These are phyloP conservation scores for Corchorus capsularis DNA, from an alignment of 345 rosid species.

Conservation along the genomic window DNA sequence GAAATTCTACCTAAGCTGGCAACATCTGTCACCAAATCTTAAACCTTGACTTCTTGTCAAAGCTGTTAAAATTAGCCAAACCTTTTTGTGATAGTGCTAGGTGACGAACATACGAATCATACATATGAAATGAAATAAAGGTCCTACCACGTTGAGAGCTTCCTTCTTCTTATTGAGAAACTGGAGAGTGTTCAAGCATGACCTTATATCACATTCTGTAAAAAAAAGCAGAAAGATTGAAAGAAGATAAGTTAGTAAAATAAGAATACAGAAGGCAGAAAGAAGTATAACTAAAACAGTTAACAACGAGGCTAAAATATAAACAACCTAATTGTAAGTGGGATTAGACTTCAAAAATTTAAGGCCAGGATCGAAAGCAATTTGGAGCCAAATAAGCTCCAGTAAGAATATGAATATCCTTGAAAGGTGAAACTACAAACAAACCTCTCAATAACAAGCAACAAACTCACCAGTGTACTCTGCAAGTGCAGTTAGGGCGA, in stretches of 20 bases:
- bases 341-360: constrained; percentile 5
- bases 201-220: constrained; percentile 92
- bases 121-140: constrained; percentile 1
- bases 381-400: neutral
- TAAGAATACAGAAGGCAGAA: neutral
- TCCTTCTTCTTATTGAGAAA: constrained; percentile 91
- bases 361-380: constrained; percentile 3
- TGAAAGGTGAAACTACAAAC: neutral
- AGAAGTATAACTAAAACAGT: neutral
- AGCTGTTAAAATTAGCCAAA: neutral
- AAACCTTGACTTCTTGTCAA: neutral
- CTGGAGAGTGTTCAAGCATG: constrained; percentile 95
- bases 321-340: neutral
- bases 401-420: constrained; percentile 7
- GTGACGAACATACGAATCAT: neutral
- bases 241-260: neutral
- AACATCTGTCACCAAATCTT: constrained; percentile 11
- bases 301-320: neutral
- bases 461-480: constrained; percentile 78
- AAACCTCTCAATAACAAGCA: constrained; percentile 7
- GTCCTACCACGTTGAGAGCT: constrained; percentile 75
- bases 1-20: neutral
- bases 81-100: neutral
- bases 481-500: constrained; percentile 77
- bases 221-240: constrained; percentile 24